Base-by-base conservation (phyloP, 1,284 basidiomycete genomes). In the Pseudozyma sp. region DNA sequence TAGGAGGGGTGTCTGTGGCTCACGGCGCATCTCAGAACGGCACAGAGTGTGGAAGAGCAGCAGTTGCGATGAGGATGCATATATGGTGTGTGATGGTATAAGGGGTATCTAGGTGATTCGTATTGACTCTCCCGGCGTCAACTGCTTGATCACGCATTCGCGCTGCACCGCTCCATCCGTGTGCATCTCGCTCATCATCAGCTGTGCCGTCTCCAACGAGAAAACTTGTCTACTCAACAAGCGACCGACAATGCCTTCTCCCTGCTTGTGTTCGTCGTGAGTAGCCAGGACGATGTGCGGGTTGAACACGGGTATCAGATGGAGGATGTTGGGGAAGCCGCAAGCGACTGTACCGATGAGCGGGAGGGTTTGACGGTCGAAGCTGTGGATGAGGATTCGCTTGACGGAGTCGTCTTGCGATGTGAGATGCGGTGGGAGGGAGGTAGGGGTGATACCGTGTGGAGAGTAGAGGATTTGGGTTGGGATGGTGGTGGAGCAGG, bases 211-310 rank as follows among this genome's bases (percentile, higher is more conserved):
- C 10, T 66, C 19, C 11, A 66, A 33, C 2, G 45, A 3, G 33
- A 63, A 63, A 7, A 34, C n/a, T 19, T 53, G 10, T 3, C 71
- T 50, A 1, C 29, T 44, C 37, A 75, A 48, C 4, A 70, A 33
- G 10, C 53, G 58, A 1, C 58, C 72, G 7, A 75, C 68, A 5
- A 75, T 13, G 5, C 72, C 72, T 47, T 70, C 54, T 1, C 37
- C 72, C 7, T 29, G 43, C 42, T 75, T 75, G 13, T 67, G 52
- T 16, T 75, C 72, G 48, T 75, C 72, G 47, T 75, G 72, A 5
- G 72, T 75, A 11, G 63, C 59, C 16, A 75, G 24, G 4, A 75
- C 47, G 9, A 51, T 1, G 14, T 59, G 24, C 6, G 72, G 72
- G 13, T 48, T 29, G 39, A 50, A 61, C 13, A 45, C 24, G 30